phyloP scores from a whole-genome alignment of 305 asterid genomes.

The Solanum chacoense region DNA sequence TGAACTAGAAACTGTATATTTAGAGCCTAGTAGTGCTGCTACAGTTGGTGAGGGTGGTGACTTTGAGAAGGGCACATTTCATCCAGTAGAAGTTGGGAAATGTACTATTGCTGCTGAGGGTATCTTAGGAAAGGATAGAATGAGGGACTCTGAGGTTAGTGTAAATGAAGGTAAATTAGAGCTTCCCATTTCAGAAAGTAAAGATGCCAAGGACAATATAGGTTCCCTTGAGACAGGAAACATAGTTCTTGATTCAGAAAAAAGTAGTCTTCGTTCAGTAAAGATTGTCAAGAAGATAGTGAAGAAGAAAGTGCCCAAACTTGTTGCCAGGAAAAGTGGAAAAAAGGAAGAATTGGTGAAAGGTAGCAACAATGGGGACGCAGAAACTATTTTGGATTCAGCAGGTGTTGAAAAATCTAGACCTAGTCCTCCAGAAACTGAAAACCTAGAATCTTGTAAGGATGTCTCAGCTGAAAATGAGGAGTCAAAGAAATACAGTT shows the following conservation, averaged over 20 bases:
- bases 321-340: constrained; percentile 10
- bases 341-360: constrained; percentile 13
- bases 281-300: constrained; percentile 53
- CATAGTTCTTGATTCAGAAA: constrained; percentile 8
- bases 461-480: neutral
- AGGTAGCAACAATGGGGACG: neutral
- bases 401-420: constrained; percentile 7
- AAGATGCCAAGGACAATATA: constrained; percentile 5
- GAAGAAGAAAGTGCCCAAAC: constrained; percentile 55
- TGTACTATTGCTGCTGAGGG: constrained; percentile 6
- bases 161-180: neutral
- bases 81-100: constrained; percentile 16
- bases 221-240: constrained; percentile 9
- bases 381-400: constrained; percentile 7
- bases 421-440: constrained; percentile 1
- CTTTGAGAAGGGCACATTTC: neutral
- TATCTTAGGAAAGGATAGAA: constrained; percentile 1
- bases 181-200: neutral
- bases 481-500: neutral
- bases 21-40: neutral
- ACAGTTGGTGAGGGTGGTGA: neutral
- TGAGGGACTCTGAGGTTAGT: constrained; percentile 2
- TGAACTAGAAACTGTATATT: neutral
- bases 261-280: constrained; percentile 3
- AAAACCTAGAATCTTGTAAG: neutral